A percentile compares a stretch with the other conserved stretches of the same genome.
Evolutionary conservation across 352 stramenopile species (phyloP).

Genomic region (Thraustochytrium striatum): DNA sequence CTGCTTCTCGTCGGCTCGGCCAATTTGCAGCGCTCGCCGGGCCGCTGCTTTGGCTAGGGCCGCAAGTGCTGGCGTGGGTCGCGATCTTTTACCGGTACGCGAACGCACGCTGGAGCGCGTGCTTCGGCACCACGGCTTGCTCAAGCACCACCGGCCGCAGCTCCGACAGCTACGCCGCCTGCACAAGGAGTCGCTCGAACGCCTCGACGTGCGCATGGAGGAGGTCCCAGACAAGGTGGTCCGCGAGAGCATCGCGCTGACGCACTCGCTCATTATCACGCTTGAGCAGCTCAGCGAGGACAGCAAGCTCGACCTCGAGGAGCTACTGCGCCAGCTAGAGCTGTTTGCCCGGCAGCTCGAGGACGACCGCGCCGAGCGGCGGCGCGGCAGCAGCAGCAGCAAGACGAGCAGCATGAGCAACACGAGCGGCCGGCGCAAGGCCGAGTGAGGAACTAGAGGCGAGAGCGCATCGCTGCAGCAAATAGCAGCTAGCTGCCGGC

Average conservation of each 20-base stretch:
- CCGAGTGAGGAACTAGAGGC: too few species aligned
- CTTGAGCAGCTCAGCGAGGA: background rate
- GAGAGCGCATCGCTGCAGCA: too few species aligned
- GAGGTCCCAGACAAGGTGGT: background rate
- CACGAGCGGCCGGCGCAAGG: too few species aligned
- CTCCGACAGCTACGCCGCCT: too few species aligned
- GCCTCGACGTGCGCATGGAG: too few species aligned
- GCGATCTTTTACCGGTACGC: constrained; percentile 31
- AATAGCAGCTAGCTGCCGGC: too few species aligned
- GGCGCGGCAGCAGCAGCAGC: too few species aligned
- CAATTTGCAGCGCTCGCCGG: background rate
- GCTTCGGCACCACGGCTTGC: too few species aligned
- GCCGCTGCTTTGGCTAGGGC: background rate
- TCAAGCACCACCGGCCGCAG: too few species aligned
- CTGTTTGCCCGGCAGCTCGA: background rate
- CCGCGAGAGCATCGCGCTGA: background rate
- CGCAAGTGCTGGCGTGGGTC: background rate
- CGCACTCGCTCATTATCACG: background rate
- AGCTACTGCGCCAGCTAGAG: background rate
- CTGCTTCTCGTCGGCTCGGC: background rate
- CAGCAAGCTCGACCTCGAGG: background rate
- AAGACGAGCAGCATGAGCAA: too few species aligned
- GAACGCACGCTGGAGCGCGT: constrained; percentile 22
- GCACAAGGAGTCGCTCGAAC: too few species aligned
- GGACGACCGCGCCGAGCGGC: too few species aligned